Base-by-base conservation (phyloP, 176 grass and related monocot genomes). In the Echinochloa phyllopogon region DNA sequence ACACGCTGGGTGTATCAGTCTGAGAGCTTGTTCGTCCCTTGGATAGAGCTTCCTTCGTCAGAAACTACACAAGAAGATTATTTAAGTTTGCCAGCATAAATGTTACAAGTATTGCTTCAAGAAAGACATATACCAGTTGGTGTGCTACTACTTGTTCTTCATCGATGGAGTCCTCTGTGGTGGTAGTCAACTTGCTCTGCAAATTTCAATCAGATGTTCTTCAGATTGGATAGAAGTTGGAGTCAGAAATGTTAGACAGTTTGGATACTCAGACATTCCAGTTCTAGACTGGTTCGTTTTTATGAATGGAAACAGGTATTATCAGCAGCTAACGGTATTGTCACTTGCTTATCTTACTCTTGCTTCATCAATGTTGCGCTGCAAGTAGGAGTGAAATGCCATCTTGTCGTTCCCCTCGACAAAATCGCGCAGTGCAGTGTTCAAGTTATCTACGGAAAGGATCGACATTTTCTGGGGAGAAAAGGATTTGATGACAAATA, bases 361-460 rank as follows among this genome's bases (percentile, higher is more conserved):
- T 39, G 87, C 87, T 79, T 91, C 87, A 14, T 92, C 79, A 1
- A 93, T 84, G 21, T 80, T 90, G 53, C 71, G 72, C 62, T 82
- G 69, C 60, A 98, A 36, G 55, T 83, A 98, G 41, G 89, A 83
- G 48, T 94, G 85, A 63, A 98, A 98, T 60, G 89, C 89, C 59
- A 25, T 71, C 50, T 83, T 94, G 65, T 93, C 93, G 81, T 92
- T 91, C 42, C 81, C 84, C 59, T 89, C 82, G 16, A 98, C 96
- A 59, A 98, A 95, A 69, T 90, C 93, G 78, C 92, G 87, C 71
- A 98, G 71, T 14, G 91, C 96, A 48, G 61, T 84, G 59, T 95
- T 84, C 80, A 98, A 76, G n/a, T 95, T 87, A 75, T 92, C 72
- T 17, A 84, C 77, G 1, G 77, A 64, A 75, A 95, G 83, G 72